Conservation (phyloP, 2,329 filamentous ascomycete species). For the Fusarium subtropicale region DNA sequence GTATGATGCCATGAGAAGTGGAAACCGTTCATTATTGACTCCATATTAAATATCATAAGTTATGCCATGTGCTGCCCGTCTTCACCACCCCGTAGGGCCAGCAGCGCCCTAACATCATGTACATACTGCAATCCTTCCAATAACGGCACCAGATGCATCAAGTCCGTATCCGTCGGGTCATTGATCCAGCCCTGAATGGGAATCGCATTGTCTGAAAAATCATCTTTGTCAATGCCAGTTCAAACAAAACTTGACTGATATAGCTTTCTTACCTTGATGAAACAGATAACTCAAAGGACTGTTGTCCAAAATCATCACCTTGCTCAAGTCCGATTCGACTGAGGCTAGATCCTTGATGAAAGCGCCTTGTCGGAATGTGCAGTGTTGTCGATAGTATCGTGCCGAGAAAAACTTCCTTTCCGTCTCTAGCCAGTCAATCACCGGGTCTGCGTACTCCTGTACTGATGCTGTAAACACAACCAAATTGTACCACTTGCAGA, state of each 20-base stretch:
- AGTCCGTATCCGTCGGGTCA: slow-evolving; percentile 95
- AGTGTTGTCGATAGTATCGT: slow-evolving; percentile 96
- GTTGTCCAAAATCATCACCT: slow-evolving; percentile 99
- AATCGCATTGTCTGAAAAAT: slow-evolving; percentile 87
- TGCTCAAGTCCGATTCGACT: slow-evolving; percentile 95
- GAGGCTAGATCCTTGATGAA: slow-evolving; percentile 98
- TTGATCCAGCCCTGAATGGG: slow-evolving; percentile 99
- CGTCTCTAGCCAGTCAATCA: slow-evolving; percentile 98
- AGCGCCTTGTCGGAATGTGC: slow-evolving; percentile 92
- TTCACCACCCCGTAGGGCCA: slow-evolving; percentile 90
- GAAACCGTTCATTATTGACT: slow-evolving; percentile 31
- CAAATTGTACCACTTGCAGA: slow-evolving; percentile 98
- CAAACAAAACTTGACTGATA: neutral
- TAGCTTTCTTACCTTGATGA: slow-evolving; percentile 82
- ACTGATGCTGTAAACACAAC: slow-evolving; percentile 97
- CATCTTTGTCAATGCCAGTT: neutral
- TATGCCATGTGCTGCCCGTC: slow-evolving; percentile 70
- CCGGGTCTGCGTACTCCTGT: slow-evolving; percentile 97
- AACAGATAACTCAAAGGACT: slow-evolving; percentile 98
- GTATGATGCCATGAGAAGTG: slow-evolving; percentile 9
- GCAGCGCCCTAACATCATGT: slow-evolving; percentile 90
- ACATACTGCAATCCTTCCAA: slow-evolving; percentile 96
- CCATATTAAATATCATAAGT: slow-evolving; percentile 34
- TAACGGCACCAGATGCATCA: slow-evolving; percentile 91
- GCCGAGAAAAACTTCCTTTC: slow-evolving; percentile 97